Evolutionary conservation across 306 rosid species (phyloP).

Genomic region (Elaeagnus macrophylla): DNA sequence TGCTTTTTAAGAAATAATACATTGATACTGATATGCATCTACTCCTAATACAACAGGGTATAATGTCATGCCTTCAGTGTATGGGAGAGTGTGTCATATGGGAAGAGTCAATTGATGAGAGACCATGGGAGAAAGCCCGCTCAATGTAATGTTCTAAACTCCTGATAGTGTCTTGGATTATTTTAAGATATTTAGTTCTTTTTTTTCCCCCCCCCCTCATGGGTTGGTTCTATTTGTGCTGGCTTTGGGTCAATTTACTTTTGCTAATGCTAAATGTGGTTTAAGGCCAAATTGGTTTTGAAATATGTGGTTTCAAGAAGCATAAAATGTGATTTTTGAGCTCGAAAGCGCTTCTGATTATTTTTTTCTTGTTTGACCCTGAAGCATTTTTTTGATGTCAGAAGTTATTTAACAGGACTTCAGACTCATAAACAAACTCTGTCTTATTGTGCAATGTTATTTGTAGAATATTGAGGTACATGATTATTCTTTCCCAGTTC

Average conservation of each 20-base stretch:
- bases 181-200: background rate
- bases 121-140: slow-evolving; percentile 90
- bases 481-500: slow-evolving; percentile 39
- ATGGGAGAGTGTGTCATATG: slow-evolving; percentile 87
- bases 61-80: slow-evolving; percentile 77
- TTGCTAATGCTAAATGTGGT: no score
- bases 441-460: slow-evolving; percentile 5
- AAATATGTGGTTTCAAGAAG: no score
- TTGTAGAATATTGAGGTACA: background rate
- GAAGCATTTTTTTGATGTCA: no score
- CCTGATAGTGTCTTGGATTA: background rate
- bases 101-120: slow-evolving; percentile 92
- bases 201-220: background rate
- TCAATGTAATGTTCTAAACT: slow-evolving; percentile 40
- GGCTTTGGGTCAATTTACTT: no score
- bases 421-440: background rate
- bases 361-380: no score
- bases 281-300: no score
- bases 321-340: no score
- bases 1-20: background rate
- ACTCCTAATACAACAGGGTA: slow-evolving; percentile 46
- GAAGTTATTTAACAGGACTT: no score
- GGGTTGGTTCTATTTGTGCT: no score
- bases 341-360: no score
- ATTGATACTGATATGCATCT: slow-evolving; percentile 3